These are phyloP conservation scores for Morella rubra DNA, from an alignment of 306 rosid genomes.

Conservation along the genomic window DNA sequence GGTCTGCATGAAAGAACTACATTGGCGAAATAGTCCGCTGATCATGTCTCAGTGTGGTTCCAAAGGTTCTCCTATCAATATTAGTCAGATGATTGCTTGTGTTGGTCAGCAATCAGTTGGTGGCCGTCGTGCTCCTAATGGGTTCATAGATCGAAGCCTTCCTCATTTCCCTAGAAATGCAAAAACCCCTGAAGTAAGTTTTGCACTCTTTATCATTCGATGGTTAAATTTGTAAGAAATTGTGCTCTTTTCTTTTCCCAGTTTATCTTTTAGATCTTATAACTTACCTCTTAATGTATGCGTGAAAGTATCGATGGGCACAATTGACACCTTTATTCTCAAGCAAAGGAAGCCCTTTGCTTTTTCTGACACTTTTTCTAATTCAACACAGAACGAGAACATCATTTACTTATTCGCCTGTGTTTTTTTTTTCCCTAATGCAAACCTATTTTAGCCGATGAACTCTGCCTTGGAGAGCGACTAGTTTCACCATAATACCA, in stretches of 20 bases:
- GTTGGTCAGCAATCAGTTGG: conserved; percentile 96
- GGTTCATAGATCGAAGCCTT: conserved; percentile 93
- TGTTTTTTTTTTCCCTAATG: not conserved
- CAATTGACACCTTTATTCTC: not conserved
- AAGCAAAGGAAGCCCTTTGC: not conserved
- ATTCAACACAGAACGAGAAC: not conserved
- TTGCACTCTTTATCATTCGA: not conserved
- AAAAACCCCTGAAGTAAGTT: conserved; percentile 82
- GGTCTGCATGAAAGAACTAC: conserved; percentile 82
- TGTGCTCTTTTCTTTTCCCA: not conserved
- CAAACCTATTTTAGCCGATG: not conserved
- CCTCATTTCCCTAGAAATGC: conserved; percentile 82
- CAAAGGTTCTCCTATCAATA: conserved; percentile 90
- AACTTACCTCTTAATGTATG: not conserved
- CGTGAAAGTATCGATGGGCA: not conserved
- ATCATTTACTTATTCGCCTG: not conserved
- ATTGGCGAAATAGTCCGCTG: conserved; percentile 97
- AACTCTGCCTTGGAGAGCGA: not conserved
- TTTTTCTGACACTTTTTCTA: not conserved
- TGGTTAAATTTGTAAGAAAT: not conserved
- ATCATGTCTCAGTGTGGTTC: conserved; percentile 99
- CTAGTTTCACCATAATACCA: too few species aligned
- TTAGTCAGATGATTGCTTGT: conserved; percentile 94
- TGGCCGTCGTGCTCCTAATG: conserved; percentile 92
- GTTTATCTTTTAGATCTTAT: not conserved